Evolutionary conservation across 768 basidiomycete species (phyloP), one percentile per base, ranked within the genome.

Genomic region (Tephrocybe sp.): DNA sequence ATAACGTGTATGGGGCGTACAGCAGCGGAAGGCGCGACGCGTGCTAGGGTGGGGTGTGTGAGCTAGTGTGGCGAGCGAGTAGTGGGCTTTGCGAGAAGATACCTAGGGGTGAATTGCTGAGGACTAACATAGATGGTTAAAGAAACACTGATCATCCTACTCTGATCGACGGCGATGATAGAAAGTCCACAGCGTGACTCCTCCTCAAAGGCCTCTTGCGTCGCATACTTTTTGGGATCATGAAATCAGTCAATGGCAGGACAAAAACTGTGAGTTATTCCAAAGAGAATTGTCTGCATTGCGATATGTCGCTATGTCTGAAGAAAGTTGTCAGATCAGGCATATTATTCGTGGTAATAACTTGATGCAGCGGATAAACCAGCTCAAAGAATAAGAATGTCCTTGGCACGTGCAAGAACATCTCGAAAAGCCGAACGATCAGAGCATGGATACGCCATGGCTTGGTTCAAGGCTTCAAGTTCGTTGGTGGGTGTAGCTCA

Each of bases 301-400:
- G 8, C 54, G 56, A 39, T 45, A 51, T 49, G 55, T 58, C 45
- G 58, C 49, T 26, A 50, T 52, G 7, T 49, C 45, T 54, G 49
- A 16, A 32, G 16, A 12, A 45, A 46, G 22, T 26, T n/a, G 12
- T 20, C 34, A 34, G 14, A 33, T n/a, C n/a, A n/a, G n/a, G n/a
- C n/a, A n/a, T n/a, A n/a, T n/a, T n/a, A n/a, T n/a, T n/a, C n/a
- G n/a, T n/a, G n/a, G n/a, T n/a, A 23, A 43, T 5, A 10, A 81
- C 82, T 82, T 39, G 83, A 84, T 19, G 78, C 81, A 47, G 82
- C 82, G 19, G 82, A 84, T n/a, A 85, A 69, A 2, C 83, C 83
- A 26, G 84, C 83, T 5, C 83, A 72, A 1, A 78, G 61, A 10
- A 70, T 72, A 7, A 77, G 63, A 44, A 76, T 68, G 44, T 67